Conservation (phyloP, 306 rosid genomes). For the Cucurbita moschata region DNA sequence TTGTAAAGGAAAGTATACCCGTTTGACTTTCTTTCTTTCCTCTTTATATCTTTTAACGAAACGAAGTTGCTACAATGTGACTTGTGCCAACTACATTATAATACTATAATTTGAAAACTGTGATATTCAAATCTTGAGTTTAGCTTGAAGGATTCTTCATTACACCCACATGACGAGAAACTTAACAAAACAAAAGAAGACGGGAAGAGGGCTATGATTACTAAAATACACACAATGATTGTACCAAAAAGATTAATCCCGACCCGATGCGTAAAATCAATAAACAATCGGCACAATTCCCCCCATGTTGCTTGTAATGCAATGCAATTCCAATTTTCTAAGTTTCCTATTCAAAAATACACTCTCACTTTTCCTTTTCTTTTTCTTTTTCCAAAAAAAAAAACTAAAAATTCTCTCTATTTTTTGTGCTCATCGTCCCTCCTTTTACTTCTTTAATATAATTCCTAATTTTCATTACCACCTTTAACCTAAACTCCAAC, state of each 20-base stretch:
- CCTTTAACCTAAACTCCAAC: neutral
- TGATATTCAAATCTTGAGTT: too few species aligned
- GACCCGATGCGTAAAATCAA: slow-evolving; percentile 23
- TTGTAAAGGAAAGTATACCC: slow-evolving; percentile 27
- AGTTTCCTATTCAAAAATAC: neutral
- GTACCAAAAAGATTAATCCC: slow-evolving; percentile 39
- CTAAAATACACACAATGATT: slow-evolving; percentile 20
- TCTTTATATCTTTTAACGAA: neutral
- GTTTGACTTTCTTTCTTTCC: slow-evolving; percentile 59
- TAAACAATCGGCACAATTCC: neutral
- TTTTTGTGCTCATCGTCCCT: neutral
- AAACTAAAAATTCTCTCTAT: neutral
- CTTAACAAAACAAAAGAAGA: neutral
- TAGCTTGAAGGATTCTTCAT: neutral
- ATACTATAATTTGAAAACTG: too few species aligned
- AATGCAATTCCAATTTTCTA: neutral
- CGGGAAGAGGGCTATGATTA: neutral
- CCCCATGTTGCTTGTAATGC: neutral
- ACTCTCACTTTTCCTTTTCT: neutral
- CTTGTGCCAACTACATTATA: too few species aligned
- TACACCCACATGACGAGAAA: neutral
- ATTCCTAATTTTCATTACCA: neutral
- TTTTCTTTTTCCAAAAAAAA: too few species aligned
- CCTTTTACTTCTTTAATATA: neutral
- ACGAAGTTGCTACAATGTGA: too few species aligned